Conservation (phyloP, 768 basidiomycete species). For the Hericium erinaceus region DNA sequence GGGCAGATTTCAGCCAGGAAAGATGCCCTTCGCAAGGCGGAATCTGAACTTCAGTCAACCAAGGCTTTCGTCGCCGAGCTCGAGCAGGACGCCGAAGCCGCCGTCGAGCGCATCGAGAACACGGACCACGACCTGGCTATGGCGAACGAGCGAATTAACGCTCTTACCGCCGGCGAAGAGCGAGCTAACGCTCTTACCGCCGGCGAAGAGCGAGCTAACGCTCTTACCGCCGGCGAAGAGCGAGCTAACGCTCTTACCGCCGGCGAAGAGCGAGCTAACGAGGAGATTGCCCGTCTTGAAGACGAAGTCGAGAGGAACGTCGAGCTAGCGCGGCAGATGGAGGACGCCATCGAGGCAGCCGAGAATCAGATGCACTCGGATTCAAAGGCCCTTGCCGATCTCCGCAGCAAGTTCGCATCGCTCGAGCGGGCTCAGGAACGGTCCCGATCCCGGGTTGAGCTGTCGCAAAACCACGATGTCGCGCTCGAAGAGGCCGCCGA, state of each 20-base stretch:
- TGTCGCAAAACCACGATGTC: slow-evolving; percentile 18
- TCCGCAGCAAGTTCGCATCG: slow-evolving; percentile 40
- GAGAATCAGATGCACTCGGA: slow-evolving; percentile 64
- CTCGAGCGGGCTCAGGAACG: slow-evolving; percentile 53
- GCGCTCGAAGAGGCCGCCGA: slow-evolving; percentile 28
- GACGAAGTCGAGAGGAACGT: slow-evolving; percentile 40
- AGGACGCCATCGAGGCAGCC: slow-evolving; percentile 66
- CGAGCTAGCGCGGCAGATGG: slow-evolving; percentile 57
- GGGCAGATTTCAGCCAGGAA: slow-evolving; percentile 15
- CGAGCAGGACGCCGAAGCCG: slow-evolving; percentile 46
- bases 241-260: slow-evolving; percentile 34
- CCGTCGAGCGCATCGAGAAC: slow-evolving; percentile 41
- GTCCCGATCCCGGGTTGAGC: slow-evolving; percentile 13
- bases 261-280: slow-evolving; percentile 26
- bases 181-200: no score
- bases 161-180: slow-evolving; percentile 37
- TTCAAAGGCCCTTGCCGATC: slow-evolving; percentile 39
- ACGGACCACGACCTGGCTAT: slow-evolving; percentile 48
- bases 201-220: slow-evolving; percentile 26
- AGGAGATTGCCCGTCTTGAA: slow-evolving; percentile 11
- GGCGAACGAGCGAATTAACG: slow-evolving; percentile 35
- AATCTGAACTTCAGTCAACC: slow-evolving; percentile 27
- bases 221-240: no score
- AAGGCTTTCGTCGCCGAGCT: slow-evolving; percentile 49
- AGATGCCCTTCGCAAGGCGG: slow-evolving; percentile 14